A percentile compares a stretch with the other conserved stretches of the same genome.
Evolutionary conservation across 176 grass and related monocot species (phyloP).

Genomic region (Phyllostachys edulis): DNA sequence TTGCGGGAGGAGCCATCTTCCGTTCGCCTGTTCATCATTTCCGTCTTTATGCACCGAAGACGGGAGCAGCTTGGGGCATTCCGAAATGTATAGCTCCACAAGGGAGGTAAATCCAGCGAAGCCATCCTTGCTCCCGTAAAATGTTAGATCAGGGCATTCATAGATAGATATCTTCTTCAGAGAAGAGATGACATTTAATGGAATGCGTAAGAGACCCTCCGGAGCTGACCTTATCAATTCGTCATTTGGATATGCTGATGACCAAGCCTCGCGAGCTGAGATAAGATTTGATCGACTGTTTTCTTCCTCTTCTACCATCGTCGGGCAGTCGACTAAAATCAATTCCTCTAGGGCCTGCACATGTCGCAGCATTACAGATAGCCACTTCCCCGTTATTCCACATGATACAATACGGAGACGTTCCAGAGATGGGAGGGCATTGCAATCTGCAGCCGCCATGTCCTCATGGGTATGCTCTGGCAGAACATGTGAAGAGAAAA

Average conservation of each 20-base stretch:
- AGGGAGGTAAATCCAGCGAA: neutral
- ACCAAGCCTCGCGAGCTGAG: too few relatives aligned
- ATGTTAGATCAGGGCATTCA: rapidly evolving
- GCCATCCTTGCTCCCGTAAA: neutral
- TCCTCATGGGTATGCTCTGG: neutral
- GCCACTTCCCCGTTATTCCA: neutral
- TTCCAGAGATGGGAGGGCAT: neutral
- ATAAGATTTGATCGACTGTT: too few relatives aligned
- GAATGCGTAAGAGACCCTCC: neutral
- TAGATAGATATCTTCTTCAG: rapidly evolving
- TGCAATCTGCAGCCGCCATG: neutral
- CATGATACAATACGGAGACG: rapidly evolving
- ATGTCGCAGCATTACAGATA: neutral
- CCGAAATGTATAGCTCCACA: rapidly evolving
- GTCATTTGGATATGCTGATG: too few relatives aligned
- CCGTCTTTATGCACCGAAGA: neutral
- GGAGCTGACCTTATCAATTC: too few relatives aligned
- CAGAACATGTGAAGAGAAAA: neutral
- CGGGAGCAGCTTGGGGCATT: rapidly evolving
- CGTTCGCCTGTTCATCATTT: too few relatives aligned
- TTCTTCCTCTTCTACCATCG: too few relatives aligned
- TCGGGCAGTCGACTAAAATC: too few relatives aligned
- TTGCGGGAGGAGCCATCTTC: neutral
- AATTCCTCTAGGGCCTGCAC: neutral
- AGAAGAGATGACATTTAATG: neutral